Percentiles rank a stretch among this genome's conserved stretches.
Conservation (phyloP, 352 stramenopile genomes). For the Phytophthora hybrid region DNA sequence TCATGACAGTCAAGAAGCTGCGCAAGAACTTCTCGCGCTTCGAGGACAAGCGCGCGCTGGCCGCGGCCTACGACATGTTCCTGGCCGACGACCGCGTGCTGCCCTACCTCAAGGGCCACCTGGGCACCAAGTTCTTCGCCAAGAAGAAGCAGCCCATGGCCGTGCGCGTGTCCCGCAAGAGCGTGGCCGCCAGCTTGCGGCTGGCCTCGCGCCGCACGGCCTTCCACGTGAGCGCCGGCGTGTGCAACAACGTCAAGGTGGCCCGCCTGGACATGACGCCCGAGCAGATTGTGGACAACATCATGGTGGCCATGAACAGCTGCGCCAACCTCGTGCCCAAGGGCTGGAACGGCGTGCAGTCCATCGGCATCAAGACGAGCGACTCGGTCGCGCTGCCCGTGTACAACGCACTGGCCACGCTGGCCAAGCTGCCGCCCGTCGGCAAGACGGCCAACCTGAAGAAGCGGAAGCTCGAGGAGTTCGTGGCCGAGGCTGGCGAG, state of each 20-base stretch:
- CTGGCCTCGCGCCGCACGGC: constrained; percentile 74
- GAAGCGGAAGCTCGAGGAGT: constrained; percentile 76
- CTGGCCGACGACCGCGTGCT: constrained; percentile 82
- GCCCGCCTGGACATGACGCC: constrained; percentile 68
- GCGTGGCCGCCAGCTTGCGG: constrained; percentile 57
- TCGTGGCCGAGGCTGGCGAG: constrained; percentile 32
- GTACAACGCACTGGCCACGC: constrained; percentile 83
- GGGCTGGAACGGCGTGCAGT: constrained; percentile 93
- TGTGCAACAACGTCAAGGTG: constrained; percentile 92
- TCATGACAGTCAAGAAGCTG: constrained; percentile 87
- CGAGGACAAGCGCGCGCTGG: constrained; percentile 77
- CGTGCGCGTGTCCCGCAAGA: constrained; percentile 79
- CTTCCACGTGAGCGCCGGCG: constrained; percentile 86
- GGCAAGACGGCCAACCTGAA: constrained; percentile 59
- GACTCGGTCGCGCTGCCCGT: constrained; percentile 91
- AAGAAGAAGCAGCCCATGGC: constrained; percentile 85
- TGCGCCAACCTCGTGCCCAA: constrained; percentile 85
- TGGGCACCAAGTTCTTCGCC: constrained; percentile 78
- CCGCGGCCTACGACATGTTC: constrained; percentile 80
- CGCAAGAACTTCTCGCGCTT: constrained; percentile 83
- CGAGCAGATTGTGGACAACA: constrained; percentile 80
- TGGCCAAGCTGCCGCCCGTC: constrained; percentile 70
- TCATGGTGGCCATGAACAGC: constrained; percentile 78
- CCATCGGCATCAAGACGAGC: constrained; percentile 92
- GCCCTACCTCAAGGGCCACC: constrained; percentile 70